Percentiles rank a stretch among this genome's conserved stretches.
Evolutionary conservation across 352 stramenopile species (phyloP).

Genomic region (Phytophthora pistaciae): DNA sequence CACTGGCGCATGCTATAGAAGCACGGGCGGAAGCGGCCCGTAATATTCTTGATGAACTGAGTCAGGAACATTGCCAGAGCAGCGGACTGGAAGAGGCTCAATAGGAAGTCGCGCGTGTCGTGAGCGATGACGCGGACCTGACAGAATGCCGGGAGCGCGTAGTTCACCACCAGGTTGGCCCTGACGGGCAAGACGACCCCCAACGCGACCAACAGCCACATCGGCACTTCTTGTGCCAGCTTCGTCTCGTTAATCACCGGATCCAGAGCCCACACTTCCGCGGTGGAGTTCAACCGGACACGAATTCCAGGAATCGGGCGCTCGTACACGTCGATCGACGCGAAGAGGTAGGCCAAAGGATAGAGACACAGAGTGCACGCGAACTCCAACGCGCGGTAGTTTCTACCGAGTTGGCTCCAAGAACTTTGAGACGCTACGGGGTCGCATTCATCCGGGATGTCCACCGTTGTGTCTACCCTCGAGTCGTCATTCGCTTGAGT

Average conservation of each 20-base stretch:
- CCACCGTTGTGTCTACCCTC: constrained; percentile 6
- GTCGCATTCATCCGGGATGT: not conserved
- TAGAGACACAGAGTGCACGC: constrained; percentile 48
- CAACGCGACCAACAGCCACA: constrained; percentile 40
- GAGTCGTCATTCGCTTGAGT: not conserved
- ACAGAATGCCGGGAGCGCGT: constrained; percentile 50
- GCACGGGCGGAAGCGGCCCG: constrained; percentile 69
- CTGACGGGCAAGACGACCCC: constrained; percentile 42
- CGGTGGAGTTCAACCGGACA: constrained; percentile 43
- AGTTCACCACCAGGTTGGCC: constrained; percentile 61
- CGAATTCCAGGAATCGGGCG: constrained; percentile 50
- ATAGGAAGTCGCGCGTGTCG: constrained; percentile 75
- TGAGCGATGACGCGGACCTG: constrained; percentile 55
- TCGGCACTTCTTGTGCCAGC: constrained; percentile 51
- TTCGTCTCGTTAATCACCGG: constrained; percentile 49
- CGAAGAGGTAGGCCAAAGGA: constrained; percentile 46
- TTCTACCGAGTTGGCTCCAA: constrained; percentile 15
- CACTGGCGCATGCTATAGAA: constrained; percentile 83
- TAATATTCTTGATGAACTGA: constrained; percentile 76
- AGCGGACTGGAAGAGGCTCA: constrained; percentile 57
- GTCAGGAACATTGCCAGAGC: constrained; percentile 57
- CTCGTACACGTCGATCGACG: constrained; percentile 53
- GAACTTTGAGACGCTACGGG: not conserved
- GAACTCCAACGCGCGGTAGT: constrained; percentile 62
- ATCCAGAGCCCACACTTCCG: constrained; percentile 52